These are phyloP conservation scores for Penicillium sp. DNA, from an alignment of 2,329 filamentous ascomycete genomes.

Conservation along the genomic window DNA sequence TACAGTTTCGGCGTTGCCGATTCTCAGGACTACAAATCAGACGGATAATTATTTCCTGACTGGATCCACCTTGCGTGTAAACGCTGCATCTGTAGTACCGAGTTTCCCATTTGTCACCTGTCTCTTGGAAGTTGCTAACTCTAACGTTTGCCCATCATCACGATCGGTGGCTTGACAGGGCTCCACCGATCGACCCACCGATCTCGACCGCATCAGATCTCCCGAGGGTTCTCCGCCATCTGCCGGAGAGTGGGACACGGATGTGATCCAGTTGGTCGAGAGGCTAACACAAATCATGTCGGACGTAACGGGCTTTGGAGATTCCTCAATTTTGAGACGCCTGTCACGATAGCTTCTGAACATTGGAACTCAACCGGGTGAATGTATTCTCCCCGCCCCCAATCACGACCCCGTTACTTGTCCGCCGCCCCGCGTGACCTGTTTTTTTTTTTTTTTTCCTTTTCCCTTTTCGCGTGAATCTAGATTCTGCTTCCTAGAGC, in stretches of 20 bases:
- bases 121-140: not conserved
- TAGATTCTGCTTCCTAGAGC: not conserved
- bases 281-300: not conserved
- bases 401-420: not conserved
- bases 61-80: not conserved
- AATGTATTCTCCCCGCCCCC: not conserved
- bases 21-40: not conserved
- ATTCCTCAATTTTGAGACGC: not conserved
- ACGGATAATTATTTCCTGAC: not conserved
- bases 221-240: not conserved
- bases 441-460: too few species aligned
- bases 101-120: not conserved
- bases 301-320: slow-evolving; percentile 3
- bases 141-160: not conserved
- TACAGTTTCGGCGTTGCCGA: not conserved
- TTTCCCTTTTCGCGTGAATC: not conserved
- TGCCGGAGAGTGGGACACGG: not conserved
- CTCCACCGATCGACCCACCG: not conserved
- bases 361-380: not conserved
- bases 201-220: not conserved
- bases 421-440: not conserved
- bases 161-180: not conserved
- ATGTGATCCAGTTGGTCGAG: slow-evolving; percentile 11
- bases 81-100: not conserved
- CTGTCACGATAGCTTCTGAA: too few species aligned